Base-by-base conservation (phyloP, 441 rosid species). In the Adansonia grandidieri region DNA sequence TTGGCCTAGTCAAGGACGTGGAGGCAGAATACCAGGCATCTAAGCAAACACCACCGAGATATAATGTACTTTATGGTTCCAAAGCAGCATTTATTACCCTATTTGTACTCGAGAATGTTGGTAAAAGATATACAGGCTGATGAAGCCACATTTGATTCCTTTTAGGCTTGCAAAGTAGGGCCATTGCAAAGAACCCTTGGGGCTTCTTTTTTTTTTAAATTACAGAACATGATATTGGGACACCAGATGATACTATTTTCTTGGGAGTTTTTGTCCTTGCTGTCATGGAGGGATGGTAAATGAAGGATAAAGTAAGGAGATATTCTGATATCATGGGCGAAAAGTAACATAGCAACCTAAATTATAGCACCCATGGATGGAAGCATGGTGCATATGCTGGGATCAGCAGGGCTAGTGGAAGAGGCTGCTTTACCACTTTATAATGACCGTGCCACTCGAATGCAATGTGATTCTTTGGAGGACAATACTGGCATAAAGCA, bases 251-350 rank as follows among this genome's bases (percentile, higher is more conserved):
- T 20, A 61, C 78, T 2, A 78, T 82, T 37, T 80, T 84, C 71
- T 53, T 82, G 80, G 85, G 82, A 11, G 82, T 80, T 54, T 82
- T 24, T 75, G 79, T 14, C 80, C 85, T 42, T 85, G 87, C 56
- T 82, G 80, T 50, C 79, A 78, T 6, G 77, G 81, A 61, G 85
- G 85, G 60, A 66, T 82, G 83, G 79, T 80, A 9, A 71, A 82
- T 0, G 77, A 82, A 51, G 1, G 6, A 58, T 9, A 4, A 58
- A 50, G 87, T 77, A 28, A 73, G 77, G 45, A 73, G 69, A 73
- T 78, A 65, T 61, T 85, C 80, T 13, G 74, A 62, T 44, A 40
- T 76, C 5, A 85, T 82, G 87, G 48, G 64, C 57, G 67, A 62
- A 9, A 73, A 62, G 5, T 73, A 75, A 32, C 53, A 47, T 2